Conservation (phyloP, 2,329 filamentous ascomycete species). For the Dothistroma septosporum region DNA sequence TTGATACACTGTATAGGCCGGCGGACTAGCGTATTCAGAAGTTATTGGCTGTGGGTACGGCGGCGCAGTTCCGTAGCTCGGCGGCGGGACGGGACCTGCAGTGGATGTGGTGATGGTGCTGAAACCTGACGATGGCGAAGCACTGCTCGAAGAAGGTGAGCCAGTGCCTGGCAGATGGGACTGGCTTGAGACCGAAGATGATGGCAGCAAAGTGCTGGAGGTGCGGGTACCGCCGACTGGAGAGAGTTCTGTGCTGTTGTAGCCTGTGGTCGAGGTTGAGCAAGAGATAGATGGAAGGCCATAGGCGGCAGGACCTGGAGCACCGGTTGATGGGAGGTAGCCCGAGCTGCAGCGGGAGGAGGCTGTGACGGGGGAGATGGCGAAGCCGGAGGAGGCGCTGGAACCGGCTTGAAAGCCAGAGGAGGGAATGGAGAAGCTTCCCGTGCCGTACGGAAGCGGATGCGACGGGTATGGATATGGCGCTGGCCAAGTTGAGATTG, state of each 20-base stretch:
- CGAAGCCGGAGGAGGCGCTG: background rate
- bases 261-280: background rate
- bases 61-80: background rate
- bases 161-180: background rate
- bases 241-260: background rate
- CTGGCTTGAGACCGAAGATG: background rate
- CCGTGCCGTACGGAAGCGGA: background rate
- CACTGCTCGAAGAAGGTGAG: background rate
- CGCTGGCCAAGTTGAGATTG: background rate
- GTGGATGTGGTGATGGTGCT: background rate
- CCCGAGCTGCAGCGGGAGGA: background rate
- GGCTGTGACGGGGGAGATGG: background rate
- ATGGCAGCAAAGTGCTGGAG: background rate
- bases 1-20: background rate
- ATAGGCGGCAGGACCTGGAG: background rate
- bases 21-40: background rate
- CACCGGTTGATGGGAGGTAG: background rate
- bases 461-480: background rate
- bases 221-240: background rate
- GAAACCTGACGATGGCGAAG: slow-evolving; percentile 1
- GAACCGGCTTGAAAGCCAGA: background rate
- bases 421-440: background rate
- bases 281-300: background rate
- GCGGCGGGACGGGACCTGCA: background rate
- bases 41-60: background rate